Evolutionary conservation across 164 flowering plant species (phyloP).

Genomic region (Dillenia suffruticosa): DNA sequence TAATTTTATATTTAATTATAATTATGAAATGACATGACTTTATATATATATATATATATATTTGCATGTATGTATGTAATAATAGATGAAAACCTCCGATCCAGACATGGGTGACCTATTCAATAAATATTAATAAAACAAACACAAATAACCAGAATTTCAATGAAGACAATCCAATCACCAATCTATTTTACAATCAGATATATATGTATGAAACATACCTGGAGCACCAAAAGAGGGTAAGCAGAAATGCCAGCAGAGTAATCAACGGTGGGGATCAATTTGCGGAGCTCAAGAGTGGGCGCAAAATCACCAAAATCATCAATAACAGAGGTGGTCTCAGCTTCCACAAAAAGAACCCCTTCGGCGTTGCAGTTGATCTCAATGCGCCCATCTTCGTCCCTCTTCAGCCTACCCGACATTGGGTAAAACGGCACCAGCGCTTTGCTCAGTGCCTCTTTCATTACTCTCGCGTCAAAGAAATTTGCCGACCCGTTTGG

Average conservation of each 20-base stretch:
- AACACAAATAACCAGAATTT: too few species aligned
- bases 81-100: too few species aligned
- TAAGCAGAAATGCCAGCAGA: slow-evolving; percentile 29
- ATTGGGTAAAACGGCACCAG: slow-evolving; percentile 59
- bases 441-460: slow-evolving; percentile 40
- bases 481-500: slow-evolving; percentile 29
- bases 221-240: slow-evolving; percentile 53
- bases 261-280: slow-evolving; percentile 49
- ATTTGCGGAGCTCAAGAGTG: slow-evolving; percentile 34
- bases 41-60: too few species aligned
- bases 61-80: too few species aligned
- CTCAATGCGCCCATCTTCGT: slow-evolving; percentile 46
- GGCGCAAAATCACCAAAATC: slow-evolving; percentile 62
- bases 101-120: too few species aligned
- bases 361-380: slow-evolving; percentile 51
- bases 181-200: too few species aligned
- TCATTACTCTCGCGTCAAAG: slow-evolving; percentile 31
- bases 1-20: too few species aligned
- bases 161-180: too few species aligned
- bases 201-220: background rate
- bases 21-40: too few species aligned
- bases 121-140: too few species aligned
- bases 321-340: slow-evolving; percentile 31
- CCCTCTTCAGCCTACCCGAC: slow-evolving; percentile 43
- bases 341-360: slow-evolving; percentile 51